A percentile compares a stretch with the other conserved stretches of the same genome.
Conservation (phyloP, 1,284 basidiomycete species). For the Erythrobasidium hasegawianum region DNA sequence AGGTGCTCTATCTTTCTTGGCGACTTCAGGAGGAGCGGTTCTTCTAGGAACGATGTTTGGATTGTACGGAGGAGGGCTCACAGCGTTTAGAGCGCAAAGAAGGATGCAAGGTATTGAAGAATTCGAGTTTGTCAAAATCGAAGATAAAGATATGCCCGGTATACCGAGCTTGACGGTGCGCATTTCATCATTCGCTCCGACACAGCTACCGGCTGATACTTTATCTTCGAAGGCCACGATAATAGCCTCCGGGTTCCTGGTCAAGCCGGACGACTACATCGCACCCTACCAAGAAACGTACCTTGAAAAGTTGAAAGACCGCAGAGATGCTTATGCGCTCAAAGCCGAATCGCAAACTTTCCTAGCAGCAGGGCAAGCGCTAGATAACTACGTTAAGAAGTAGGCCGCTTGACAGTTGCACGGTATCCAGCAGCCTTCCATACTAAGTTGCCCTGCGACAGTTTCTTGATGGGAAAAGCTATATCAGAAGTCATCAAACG, state of each 20-base stretch:
- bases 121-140: conserved; percentile 52
- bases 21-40: conserved; percentile 44
- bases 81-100: conserved; percentile 54
- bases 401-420: no score
- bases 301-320: conserved; percentile 43
- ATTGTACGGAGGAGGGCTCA: conserved; percentile 51
- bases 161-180: conserved; percentile 41
- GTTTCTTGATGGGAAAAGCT: conserved; percentile 49
- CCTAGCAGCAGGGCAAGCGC: conserved; percentile 51
- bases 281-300: conserved; percentile 49
- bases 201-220: background rate
- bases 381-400: conserved; percentile 51
- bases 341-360: conserved; percentile 49
- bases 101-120: conserved; percentile 55
- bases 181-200: no score
- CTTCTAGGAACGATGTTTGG: conserved; percentile 56
- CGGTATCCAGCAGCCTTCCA: no score
- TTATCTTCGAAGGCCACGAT: conserved; percentile 45
- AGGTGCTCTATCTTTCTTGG: conserved; percentile 49
- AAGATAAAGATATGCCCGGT: conserved; percentile 47
- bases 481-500: conserved; percentile 55
- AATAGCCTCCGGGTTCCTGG: conserved; percentile 53
- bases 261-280: conserved; percentile 52
- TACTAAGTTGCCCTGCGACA: conserved; percentile 35
- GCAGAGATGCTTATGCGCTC: conserved; percentile 52